These are phyloP conservation scores for Neurospora sp. DNA, from an alignment of 495 filamentous ascomycete genomes.

Conservation along the genomic window DNA sequence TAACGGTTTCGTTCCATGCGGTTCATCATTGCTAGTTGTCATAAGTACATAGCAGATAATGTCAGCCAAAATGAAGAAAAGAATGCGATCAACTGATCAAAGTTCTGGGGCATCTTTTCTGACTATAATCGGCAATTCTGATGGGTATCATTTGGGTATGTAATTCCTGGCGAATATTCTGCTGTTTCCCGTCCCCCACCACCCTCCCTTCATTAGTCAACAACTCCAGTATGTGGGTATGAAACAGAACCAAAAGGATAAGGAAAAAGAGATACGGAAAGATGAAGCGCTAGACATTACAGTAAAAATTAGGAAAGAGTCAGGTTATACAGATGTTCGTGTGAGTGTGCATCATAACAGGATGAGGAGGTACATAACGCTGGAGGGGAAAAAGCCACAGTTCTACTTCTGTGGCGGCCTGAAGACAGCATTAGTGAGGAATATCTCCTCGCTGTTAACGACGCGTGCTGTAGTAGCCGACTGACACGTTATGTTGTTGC, in stretches of 20 bases:
- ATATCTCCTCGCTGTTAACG: constrained; percentile 19
- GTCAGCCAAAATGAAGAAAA: too few species aligned
- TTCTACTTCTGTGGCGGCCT: constrained; percentile 5
- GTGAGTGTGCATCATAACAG: not conserved
- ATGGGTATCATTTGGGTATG: not conserved
- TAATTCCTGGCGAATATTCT: not conserved
- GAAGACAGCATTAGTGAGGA: constrained; percentile 38
- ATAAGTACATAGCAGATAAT: not conserved
- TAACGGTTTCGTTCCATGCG: too few species aligned
- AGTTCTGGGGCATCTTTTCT: not conserved
- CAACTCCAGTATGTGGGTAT: not conserved
- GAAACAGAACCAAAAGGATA: not conserved
- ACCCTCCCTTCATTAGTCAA: not conserved
- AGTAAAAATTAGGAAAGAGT: not conserved
- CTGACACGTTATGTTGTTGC: not conserved
- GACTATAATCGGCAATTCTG: not conserved
- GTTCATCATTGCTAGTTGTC: not conserved
- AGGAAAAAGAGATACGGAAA: not conserved
- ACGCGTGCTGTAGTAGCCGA: constrained; percentile 5
- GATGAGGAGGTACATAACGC: not conserved
- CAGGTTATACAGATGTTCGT: not conserved
- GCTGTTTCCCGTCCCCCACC: not conserved
- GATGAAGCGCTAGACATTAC: not conserved
- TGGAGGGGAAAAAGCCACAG: not conserved
- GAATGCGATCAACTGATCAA: not conserved